Evolutionary conservation across 1,284 basidiomycete genomes (phyloP), one percentile per base, ranked within the genome.

Genomic region (Cryptococcus sp.): DNA sequence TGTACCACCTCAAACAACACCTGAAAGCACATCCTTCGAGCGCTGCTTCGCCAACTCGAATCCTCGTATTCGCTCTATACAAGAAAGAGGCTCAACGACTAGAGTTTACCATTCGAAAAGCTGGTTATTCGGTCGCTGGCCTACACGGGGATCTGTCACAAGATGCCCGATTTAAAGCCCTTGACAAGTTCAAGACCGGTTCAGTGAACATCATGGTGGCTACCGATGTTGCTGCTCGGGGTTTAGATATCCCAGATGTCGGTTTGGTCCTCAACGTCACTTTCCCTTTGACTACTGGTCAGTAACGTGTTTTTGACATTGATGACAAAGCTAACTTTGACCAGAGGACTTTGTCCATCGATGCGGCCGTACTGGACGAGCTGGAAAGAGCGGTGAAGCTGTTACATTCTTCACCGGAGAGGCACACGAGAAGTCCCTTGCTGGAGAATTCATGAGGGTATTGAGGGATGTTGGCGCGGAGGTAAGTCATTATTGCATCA

Each of bases 341-440:
- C 38, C 45, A 71, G 72, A 80, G 68, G 81, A 98, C 79, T 98
- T 98, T 73, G 88, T 98, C 59, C 95, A 98, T 79, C 88, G 96
- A 35, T 98, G 98, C 64, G 95, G 95, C 34, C 85, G 95, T 66
- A 98, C 95, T 4, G 92, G 95, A 32, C 88, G 95, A 54, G 95
- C 90, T 38, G 95, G 95, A 35, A 86, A 88, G 72, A 84, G 80
- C 36, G 96, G 95, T 52, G 93, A 91, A 75, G 89, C 90, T 23
- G 87, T 98, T 67, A 98, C 96, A 8, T 98, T 96, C 81, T 99
- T 98, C 78, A 94, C 90, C 0, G 90, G 90, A 4, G 89, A 90
- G 59, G 83, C 79, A 43, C 90, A 94, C 74, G 90, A 95, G 76
- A 80, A 83, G 51, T 82, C 86, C n/a, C 81, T 96, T 15, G 94